Evolutionary conservation across 257 asterid genomes (phyloP).

Genomic region (Salvia rosmarinus): DNA sequence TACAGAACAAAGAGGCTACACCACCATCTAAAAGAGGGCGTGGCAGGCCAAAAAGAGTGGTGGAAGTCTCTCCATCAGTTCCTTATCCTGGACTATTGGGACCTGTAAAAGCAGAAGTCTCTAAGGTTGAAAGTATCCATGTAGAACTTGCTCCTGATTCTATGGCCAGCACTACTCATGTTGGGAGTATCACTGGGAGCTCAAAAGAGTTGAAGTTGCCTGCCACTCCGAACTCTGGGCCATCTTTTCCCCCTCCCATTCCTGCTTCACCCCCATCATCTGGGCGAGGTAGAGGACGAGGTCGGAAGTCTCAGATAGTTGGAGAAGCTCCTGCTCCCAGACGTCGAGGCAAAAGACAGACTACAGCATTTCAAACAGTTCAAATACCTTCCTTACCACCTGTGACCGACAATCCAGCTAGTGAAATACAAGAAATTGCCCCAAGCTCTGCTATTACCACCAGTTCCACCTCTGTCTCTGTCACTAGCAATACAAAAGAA

Average conservation of each 20-base stretch:
- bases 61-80: conserved; percentile 45
- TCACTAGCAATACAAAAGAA: conserved; percentile 38
- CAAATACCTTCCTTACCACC: conserved; percentile 38
- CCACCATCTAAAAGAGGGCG: conserved; percentile 91
- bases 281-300: conserved; percentile 79
- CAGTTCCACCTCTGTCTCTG: conserved; percentile 42
- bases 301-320: conserved; percentile 59
- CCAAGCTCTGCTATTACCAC: conserved; percentile 36
- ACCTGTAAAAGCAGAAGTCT: conserved; percentile 37
- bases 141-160: conserved; percentile 48
- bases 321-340: conserved; percentile 76
- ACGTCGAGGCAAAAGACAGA: conserved; percentile 75
- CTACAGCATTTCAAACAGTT: conserved; percentile 40
- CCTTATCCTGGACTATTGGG: conserved; percentile 40
- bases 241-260: conserved; percentile 44
- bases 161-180: conserved; percentile 39
- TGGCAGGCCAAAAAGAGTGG: conserved; percentile 91
- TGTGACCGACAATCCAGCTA: conserved; percentile 36
- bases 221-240: conserved; percentile 43
- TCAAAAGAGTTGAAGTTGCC: conserved; percentile 45
- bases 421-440: conserved; percentile 40
- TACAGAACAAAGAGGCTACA: conserved; percentile 50
- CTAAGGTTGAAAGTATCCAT: conserved; percentile 41
- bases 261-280: conserved; percentile 56
- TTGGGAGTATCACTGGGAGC: conserved; percentile 44